Conservation (phyloP, 768 basidiomycete species). For the Thelephora aurantiotincta region DNA sequence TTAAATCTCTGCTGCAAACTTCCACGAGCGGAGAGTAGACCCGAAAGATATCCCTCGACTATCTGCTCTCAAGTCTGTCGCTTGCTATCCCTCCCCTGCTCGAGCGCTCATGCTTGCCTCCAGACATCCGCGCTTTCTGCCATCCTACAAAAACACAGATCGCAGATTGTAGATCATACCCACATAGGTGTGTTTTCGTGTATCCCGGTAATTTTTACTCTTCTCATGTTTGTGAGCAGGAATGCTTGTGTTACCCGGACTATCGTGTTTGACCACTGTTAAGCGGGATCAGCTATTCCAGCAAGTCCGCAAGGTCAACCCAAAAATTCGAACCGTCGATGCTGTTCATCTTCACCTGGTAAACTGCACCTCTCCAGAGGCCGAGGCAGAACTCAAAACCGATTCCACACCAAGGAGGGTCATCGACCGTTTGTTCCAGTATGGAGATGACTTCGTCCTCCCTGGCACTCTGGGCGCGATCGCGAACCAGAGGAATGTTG, state of each 20-base stretch:
- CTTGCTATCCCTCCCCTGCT: no score
- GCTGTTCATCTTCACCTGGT: conserved; percentile 82
- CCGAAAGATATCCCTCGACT: no score
- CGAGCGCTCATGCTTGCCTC: no score
- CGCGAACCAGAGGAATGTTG: conserved; percentile 24
- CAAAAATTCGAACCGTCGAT: conserved; percentile 55
- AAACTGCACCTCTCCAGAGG: conserved; percentile 33
- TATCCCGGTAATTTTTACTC: no score
- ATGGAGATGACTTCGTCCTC: conserved; percentile 64
- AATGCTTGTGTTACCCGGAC: conserved; percentile 73
- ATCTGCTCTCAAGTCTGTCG: no score
- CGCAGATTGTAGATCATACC: no score
- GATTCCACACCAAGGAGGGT: conserved; percentile 32
- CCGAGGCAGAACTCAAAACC: conserved; percentile 33
- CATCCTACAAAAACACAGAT: no score
- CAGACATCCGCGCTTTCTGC: neutral
- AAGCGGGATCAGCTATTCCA: conserved; percentile 57
- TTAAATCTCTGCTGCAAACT: no score
- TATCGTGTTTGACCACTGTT: conserved; percentile 58
- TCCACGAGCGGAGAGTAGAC: no score
- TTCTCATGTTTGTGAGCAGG: neutral
- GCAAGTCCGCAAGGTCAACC: conserved; percentile 35
- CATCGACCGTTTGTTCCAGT: conserved; percentile 62
- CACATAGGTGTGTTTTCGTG: no score
- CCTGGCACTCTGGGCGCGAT: conserved; percentile 26